Percentiles rank a stretch among this genome's conserved stretches.
These are phyloP conservation scores for Trametes sp. DNA, from an alignment of 1,284 basidiomycete genomes.

Conservation along the genomic window DNA sequence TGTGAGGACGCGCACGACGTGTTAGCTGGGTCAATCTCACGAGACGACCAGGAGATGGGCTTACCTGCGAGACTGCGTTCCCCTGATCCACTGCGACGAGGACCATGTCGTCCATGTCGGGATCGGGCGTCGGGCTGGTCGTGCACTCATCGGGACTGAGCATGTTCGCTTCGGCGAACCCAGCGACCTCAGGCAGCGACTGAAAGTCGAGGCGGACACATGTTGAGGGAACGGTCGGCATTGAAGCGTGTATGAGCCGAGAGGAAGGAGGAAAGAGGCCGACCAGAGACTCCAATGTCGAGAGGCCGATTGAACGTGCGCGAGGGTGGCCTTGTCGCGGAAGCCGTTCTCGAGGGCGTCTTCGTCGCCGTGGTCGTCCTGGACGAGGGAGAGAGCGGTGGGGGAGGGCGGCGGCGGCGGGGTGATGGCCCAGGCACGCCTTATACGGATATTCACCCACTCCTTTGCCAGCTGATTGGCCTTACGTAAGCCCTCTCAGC, in stretches of 20 bases:
- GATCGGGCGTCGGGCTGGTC: slow-evolving; percentile 37
- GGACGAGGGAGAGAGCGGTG: slow-evolving; percentile 1
- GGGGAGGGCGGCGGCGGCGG: slow-evolving; percentile 8
- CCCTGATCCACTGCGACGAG: slow-evolving; percentile 35
- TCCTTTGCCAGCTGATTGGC: not conserved
- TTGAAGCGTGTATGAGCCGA: slow-evolving; percentile 3
- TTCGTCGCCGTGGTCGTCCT: slow-evolving; percentile 13
- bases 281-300: not conserved
- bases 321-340: not conserved
- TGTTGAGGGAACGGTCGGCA: slow-evolving; percentile 29
- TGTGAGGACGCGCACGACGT: not conserved
- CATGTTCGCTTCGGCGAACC: slow-evolving; percentile 12
- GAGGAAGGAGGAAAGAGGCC: not conserved
- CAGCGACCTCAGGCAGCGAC: slow-evolving; percentile 3
- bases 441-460: slow-evolving; percentile 17
- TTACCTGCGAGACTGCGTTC: slow-evolving; percentile 31
- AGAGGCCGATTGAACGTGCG: not conserved
- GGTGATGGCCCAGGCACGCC: slow-evolving; percentile 2
- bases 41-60: not conserved
- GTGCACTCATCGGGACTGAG: slow-evolving; percentile 10
- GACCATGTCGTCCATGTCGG: slow-evolving; percentile 38
- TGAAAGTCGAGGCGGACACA: slow-evolving; percentile 17
- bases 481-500: slow-evolving; percentile 10
- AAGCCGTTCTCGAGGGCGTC: not conserved
- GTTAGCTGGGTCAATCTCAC: no score